Base-by-base conservation (phyloP, 225 moss, liverwort and hornwort species). In the Pseudisothecium myosuroides region DNA sequence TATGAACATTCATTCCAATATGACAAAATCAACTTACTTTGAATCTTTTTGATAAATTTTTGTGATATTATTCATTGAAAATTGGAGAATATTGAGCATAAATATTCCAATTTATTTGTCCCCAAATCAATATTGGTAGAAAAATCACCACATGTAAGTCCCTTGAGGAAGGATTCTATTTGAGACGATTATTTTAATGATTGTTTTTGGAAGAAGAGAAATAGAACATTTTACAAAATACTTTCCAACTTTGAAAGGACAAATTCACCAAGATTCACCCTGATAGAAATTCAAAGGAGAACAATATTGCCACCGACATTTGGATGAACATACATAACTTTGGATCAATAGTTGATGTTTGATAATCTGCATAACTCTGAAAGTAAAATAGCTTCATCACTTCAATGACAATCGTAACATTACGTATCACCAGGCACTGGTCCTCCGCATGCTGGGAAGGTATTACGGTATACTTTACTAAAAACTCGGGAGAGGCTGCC, bases 401-500 rank as follows among this genome's bases (percentile, higher is more conserved):
- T 52, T 8, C 34, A 20, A n/a, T 68, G 68, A n/a, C n/a, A 68
- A 39, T 66, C 8, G 19, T 17, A 75, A 47, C 15, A 47, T 31
- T 75, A n/a, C n/a, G 11, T 37, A 66, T 37, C 36, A 37, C 17
- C 5, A 18, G 3, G 5, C 5, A 65, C 34, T 34, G 65, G 17
- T 36, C 29, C 6, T 34, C 36, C 31, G 9, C 17, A 36, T 2
- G 10, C 13, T 28, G 14, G 14, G 62, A 63, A 31, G 31, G 15
- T 31, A 66, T 37, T 17, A 32, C 31, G 5, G 12, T 29, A 61
- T 63, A 8, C 37, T 37, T 21, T 6, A 7, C 22, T 4, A 37
- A 4, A 21, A n/a, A 68, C n/a, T 2, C n/a, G 1, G 7, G 68
- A n/a, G 6, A 12, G 12, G 22, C 2, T n/a, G 1, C 4, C n/a